Evolutionary conservation across 345 rosid genomes (phyloP).

Genomic region (Kandelia obovata): DNA sequence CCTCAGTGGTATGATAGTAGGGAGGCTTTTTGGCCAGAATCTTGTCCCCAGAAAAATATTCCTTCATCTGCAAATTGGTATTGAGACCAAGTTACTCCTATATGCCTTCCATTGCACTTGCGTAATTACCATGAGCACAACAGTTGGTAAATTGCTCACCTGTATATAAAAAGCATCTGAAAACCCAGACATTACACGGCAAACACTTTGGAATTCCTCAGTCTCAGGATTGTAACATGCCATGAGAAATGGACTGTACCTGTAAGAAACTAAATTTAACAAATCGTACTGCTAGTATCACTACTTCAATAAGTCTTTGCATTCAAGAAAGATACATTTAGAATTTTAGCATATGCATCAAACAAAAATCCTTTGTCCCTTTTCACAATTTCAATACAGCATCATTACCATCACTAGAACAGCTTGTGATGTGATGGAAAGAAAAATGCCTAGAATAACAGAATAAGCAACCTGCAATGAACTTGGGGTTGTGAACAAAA

Average conservation of each 20-base stretch:
- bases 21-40: constrained; percentile 57
- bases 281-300: neutral
- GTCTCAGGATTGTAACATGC: constrained; percentile 80
- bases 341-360: too few relatives aligned
- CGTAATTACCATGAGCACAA: neutral
- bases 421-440: neutral
- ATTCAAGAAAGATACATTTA: neutral
- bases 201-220: constrained; percentile 78
- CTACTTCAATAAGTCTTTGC: neutral
- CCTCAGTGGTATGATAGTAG: constrained; percentile 72
- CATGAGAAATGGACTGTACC: constrained; percentile 95
- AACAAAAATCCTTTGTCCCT: too few relatives aligned
- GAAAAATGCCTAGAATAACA: neutral
- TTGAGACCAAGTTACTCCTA: neutral
- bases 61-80: constrained; percentile 64
- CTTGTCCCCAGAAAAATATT: constrained; percentile 59
- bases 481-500: neutral
- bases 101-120: neutral
- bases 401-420: neutral
- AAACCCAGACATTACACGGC: constrained; percentile 94
- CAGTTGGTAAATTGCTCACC: constrained; percentile 33
- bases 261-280: constrained; percentile 22
- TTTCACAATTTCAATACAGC: neutral
- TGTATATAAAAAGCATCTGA: constrained; percentile 78
- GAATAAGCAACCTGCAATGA: neutral